Evolutionary conservation across 1,139 yeast species (phyloP).

Genomic region (Nakaseomyces glabratus): DNA sequence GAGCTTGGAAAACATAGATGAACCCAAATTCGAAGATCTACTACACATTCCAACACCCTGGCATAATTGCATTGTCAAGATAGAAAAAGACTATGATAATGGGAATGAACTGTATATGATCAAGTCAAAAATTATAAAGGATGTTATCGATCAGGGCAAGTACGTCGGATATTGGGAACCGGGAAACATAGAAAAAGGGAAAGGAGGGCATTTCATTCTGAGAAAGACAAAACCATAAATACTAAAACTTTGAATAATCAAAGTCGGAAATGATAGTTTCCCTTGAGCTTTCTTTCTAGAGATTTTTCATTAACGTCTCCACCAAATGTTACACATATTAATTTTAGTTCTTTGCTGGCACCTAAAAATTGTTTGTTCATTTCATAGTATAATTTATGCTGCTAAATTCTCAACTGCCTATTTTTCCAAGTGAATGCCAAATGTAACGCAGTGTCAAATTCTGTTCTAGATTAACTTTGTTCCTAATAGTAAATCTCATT

Average conservation of each 20-base stretch:
- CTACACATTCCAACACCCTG: slow-evolving; percentile 60
- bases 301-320: too few relatives aligned
- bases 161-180: slow-evolving; percentile 31
- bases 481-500: too few relatives aligned
- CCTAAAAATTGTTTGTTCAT: too few relatives aligned
- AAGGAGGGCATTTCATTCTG: slow-evolving; percentile 30
- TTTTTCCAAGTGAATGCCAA: too few relatives aligned
- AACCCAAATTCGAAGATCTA: slow-evolving; percentile 38
- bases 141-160: slow-evolving; percentile 31
- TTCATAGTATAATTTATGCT: too few relatives aligned
- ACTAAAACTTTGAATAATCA: not conserved
- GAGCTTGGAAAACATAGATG: slow-evolving; percentile 33
- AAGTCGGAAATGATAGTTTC: too few relatives aligned
- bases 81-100: slow-evolving; percentile 29
- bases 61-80: slow-evolving; percentile 48
- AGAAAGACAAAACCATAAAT: slow-evolving; percentile 7
- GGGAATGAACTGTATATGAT: slow-evolving; percentile 28
- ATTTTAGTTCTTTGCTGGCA: too few relatives aligned
- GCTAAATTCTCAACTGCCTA: too few relatives aligned
- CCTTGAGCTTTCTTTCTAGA: too few relatives aligned
- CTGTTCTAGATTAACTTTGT: too few relatives aligned
- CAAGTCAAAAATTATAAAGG: slow-evolving; percentile 30
- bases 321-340: too few relatives aligned
- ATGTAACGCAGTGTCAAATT: too few relatives aligned
- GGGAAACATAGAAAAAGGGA: slow-evolving; percentile 24